Base-by-base conservation (phyloP, 371 early-diverging fungal species). In the Haplosporangium sp. region DNA sequence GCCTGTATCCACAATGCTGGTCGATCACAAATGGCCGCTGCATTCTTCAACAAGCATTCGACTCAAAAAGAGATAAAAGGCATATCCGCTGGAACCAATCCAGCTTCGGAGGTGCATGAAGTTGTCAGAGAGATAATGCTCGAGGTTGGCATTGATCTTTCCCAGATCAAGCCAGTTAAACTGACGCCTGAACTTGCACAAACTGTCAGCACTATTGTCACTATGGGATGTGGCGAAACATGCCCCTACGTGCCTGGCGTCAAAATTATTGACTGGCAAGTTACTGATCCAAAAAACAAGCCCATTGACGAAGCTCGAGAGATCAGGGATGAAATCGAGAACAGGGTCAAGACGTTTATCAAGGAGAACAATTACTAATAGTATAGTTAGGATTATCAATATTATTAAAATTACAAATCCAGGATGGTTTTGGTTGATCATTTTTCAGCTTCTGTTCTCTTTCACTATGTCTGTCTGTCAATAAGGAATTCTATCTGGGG, bases 171-270 rank as follows among this genome's bases (percentile, higher is more conserved):
- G n/a, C 83, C 83, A 5, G 64, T 60, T 45, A 69, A 70, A 72
- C 34, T 83, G 72, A 83, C 83, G 1, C 71, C 67, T 6, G 64
- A 83, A 35, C 63, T 75, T 3, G 69, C 77, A 65, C 58, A 56
- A 13, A 77, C 76, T 3, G 61, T 44, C 17, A 72, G 65, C 63
- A 77, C 66, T 5, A 77, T 77, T 45, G 37, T 73, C 39, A 76
- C 78, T 88, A 83, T 83, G 84, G 84, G 84, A 2, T 83, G 84
- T 56, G 82, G 82, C 48, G 84, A 83, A 57, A 58, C 74, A 0
- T 83, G 84, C 20, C 84, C 84, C 0, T 83, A 65, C 57, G 77
- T 83, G 6, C 84, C 84, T 3, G 84, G 84, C 1, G 73, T 83
- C 62, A 71, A 67, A 52, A 72, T 83, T 44, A 11, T 83, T 17